A percentile compares a stretch with the other conserved stretches of the same genome.
These are phyloP conservation scores for Aspergillus quadrilineatus DNA, from an alignment of 2,329 filamentous ascomycete genomes.

Conservation along the genomic window DNA sequence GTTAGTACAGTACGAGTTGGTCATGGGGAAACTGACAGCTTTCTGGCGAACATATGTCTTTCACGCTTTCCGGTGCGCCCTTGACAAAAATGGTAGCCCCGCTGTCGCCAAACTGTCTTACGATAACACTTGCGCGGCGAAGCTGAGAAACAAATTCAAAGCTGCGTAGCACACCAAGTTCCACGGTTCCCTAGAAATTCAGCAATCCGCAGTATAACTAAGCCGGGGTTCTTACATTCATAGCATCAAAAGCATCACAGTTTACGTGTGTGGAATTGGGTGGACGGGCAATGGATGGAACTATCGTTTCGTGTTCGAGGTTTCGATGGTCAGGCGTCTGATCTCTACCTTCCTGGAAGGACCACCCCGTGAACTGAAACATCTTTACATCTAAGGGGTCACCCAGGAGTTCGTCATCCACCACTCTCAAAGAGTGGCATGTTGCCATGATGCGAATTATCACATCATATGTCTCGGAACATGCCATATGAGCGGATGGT, in stretches of 20 bases:
- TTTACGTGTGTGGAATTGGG: slow-evolving; percentile 53
- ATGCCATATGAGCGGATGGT: slow-evolving; percentile 51
- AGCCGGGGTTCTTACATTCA: too few species aligned
- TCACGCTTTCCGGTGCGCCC: slow-evolving; percentile 94
- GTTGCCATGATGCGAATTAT: slow-evolving; percentile 95
- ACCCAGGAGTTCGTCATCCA: slow-evolving; percentile 85
- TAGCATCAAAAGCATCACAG: neutral
- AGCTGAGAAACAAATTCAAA: slow-evolving; percentile 96
- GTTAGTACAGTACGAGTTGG: neutral
- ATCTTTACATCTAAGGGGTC: slow-evolving; percentile 96
- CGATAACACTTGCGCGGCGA: slow-evolving; percentile 86
- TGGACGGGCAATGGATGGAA: slow-evolving; percentile 82
- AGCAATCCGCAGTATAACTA: too few species aligned
- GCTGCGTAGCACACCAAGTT: slow-evolving; percentile 83
- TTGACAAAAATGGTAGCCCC: slow-evolving; percentile 91
- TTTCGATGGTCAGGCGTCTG: slow-evolving; percentile 64
- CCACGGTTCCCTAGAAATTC: slow-evolving; percentile 54
- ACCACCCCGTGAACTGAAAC: slow-evolving; percentile 96
- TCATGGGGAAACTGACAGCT: slow-evolving; percentile 60
- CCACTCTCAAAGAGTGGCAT: slow-evolving; percentile 83
- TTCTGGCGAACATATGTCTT: slow-evolving; percentile 80
- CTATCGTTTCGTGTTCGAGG: slow-evolving; percentile 71
- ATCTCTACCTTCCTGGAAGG: slow-evolving; percentile 77
- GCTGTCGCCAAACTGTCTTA: slow-evolving; percentile 79
- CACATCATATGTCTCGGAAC: slow-evolving; percentile 64